Evolutionary conservation across 2,329 filamentous ascomycete species (phyloP).

Genomic region (Dothiorella sarmentorum): DNA sequence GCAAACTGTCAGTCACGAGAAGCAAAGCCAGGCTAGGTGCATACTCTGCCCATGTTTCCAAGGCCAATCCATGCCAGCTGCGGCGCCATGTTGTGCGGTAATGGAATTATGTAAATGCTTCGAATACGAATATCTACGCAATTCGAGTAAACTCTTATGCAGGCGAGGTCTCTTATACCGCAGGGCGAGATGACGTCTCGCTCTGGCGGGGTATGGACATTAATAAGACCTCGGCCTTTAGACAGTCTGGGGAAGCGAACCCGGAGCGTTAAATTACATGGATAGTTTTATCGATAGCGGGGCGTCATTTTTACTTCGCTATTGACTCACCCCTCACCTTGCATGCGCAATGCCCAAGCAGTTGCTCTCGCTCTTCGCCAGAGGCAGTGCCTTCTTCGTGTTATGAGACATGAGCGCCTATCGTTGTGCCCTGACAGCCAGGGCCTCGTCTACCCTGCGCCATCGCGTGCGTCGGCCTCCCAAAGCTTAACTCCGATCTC

Average conservation of each 20-base stretch:
- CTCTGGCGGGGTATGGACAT: neutral
- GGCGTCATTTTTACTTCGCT: slow-evolving; percentile 3
- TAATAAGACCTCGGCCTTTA: neutral
- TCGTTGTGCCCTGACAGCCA: slow-evolving; percentile 5
- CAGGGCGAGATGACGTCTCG: neutral
- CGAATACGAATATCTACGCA: neutral
- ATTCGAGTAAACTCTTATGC: neutral
- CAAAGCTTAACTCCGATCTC: slow-evolving; percentile 13
- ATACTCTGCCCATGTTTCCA: slow-evolving; percentile 81
- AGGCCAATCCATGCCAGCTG: slow-evolving; percentile 76
- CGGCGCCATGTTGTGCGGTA: slow-evolving; percentile 36
- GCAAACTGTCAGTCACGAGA: neutral
- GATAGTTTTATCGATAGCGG: slow-evolving; percentile 14
- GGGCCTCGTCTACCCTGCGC: slow-evolving; percentile 2
- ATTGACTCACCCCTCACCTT: slow-evolving; percentile 12
- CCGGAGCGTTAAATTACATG: too few species aligned
- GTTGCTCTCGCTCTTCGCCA: slow-evolving; percentile 13
- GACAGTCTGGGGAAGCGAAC: neutral
- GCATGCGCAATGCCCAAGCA: slow-evolving; percentile 1
- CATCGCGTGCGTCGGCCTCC: slow-evolving; percentile 2
- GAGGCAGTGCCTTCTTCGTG: slow-evolving; percentile 10
- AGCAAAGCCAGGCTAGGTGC: slow-evolving; percentile 24
- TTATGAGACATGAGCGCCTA: slow-evolving; percentile 16
- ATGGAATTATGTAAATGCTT: neutral
- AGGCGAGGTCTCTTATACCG: neutral